Evolutionary conservation across 257 asterid species (phyloP).

Genomic region (Solanum pimpinellifolium): DNA sequence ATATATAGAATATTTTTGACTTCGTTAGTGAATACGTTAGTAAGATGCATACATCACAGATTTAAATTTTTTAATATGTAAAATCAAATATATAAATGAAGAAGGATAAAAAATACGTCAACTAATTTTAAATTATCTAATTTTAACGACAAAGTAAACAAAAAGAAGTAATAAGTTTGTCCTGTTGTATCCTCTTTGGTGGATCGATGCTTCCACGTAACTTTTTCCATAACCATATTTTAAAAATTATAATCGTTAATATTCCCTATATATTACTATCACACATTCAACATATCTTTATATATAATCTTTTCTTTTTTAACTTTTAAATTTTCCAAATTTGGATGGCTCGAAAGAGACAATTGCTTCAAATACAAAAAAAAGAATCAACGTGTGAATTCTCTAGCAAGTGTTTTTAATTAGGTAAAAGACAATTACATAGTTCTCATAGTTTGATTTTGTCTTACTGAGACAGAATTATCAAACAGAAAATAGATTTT

Average conservation of each 20-base stretch:
- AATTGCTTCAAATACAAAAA: background rate
- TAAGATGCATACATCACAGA: background rate
- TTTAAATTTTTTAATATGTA: no score
- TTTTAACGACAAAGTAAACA: background rate
- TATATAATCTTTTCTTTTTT: background rate
- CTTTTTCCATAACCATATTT: background rate
- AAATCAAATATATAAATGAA: background rate
- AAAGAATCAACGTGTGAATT: background rate
- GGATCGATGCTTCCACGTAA: background rate
- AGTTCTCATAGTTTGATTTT: background rate
- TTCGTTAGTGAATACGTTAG: no score
- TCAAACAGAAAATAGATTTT: background rate
- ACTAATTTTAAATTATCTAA: no score
- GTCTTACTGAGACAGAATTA: background rate
- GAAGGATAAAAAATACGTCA: rapidly evolving
- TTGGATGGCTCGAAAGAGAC: background rate
- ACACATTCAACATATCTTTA: background rate
- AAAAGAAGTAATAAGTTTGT: background rate
- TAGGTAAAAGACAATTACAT: background rate
- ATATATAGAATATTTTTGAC: no score
- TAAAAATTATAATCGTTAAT: background rate
- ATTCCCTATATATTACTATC: background rate
- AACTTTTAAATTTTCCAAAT: background rate
- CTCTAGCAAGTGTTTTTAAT: background rate
- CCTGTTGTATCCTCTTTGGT: background rate